Evolutionary conservation across 2,329 filamentous ascomycete genomes (phyloP), one percentile per base, ranked within the genome.

Genomic region (Fusarium nygamai): DNA sequence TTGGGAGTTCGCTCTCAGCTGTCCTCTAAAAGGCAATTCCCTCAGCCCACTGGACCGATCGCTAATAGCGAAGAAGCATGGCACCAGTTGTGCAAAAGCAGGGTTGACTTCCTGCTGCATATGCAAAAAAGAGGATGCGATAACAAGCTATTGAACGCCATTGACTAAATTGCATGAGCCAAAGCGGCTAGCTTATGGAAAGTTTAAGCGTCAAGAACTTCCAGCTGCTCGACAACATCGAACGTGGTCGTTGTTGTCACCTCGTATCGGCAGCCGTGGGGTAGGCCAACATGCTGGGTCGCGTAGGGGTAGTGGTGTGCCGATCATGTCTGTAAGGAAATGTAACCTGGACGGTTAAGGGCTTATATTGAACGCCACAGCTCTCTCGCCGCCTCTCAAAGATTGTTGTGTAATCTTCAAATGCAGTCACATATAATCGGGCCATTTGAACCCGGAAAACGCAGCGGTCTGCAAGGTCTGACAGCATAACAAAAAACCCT

Each of bases 241-340:
- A 46, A 41, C 34, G 64, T 34, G 46, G 41, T 67, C 54, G 61
- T 58, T 64, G 29, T 59, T 62, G 27, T 73, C 56, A 73, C 58
- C 72, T 74, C 72, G 72, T 74, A 74, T 74, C 50, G 58, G 56
- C 47, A 67, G 38, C 53, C 67, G 60, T 69, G 60, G 53, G 72
- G 64, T 59, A 60, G 41, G 57, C 51, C 72, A 59, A 53, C 59
- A 75, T 72, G 53, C 56, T 61, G 57, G 57, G 68, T 75, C 72
- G 71, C 36, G 39, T 74, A 57, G 57, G 58, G 43, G 20, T 62
- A 57, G 39, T 61, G 64, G 51, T 61, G 69, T 64, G 72, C 38
- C 61, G 64, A 74, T 75, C 64, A 50, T 64, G 60, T 48, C 68
- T 62, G 46, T 65, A n/a, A 50, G 34, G 29, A 53, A 69, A 72